Evolutionary conservation across 768 basidiomycete species (phyloP), one percentile per base, ranked within the genome.

Genomic region (Pleurotus djamor): DNA sequence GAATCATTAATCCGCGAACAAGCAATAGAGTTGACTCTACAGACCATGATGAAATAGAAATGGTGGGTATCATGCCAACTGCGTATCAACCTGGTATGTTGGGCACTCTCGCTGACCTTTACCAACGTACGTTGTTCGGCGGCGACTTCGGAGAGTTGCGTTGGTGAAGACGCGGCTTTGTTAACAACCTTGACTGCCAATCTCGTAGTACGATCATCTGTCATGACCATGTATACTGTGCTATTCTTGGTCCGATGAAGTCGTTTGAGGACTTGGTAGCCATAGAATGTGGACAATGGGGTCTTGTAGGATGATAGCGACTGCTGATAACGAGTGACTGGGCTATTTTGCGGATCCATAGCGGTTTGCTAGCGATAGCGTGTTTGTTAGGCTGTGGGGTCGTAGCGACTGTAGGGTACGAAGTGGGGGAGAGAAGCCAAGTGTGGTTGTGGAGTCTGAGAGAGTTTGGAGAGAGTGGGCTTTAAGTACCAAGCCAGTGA

Each of bases 11-110:
- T 41, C 38, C 38, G 9, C 16, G 45, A 17, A 47, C 1, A 12
- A 10, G 16, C 45, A 12, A 17, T 14, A 7, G 7, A 7, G 13
- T 7, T 12, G n/a, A n/a, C n/a, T n/a, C 13, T 5, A 21, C 54
- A 28, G 6, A 56, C 54, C 28, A 56, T 14, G 13, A 56, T 9
- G 10, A 41, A 56, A 32, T 56, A 56, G 41, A 56, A 56, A 34
- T 56, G 37, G 21, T 44, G 32, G 16, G 37, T 8, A n/a, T 56
- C 54, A 44, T 56, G 54, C 54, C 54, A 56, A 41, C 41, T 56
- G 28, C 54, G 54, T 21, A 56, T 41, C 17, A 56, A 56, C 9
- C 54, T 43, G 3, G 54, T 56, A 41, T 43, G 44, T 7, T 56
- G 54, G 44, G 38, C 37, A 32, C 35, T 44, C 14, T 41, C 13